phyloP scores from a whole-genome alignment of 2,329 filamentous ascomycete species.

The Pyrenochaeta sp. region DNA sequence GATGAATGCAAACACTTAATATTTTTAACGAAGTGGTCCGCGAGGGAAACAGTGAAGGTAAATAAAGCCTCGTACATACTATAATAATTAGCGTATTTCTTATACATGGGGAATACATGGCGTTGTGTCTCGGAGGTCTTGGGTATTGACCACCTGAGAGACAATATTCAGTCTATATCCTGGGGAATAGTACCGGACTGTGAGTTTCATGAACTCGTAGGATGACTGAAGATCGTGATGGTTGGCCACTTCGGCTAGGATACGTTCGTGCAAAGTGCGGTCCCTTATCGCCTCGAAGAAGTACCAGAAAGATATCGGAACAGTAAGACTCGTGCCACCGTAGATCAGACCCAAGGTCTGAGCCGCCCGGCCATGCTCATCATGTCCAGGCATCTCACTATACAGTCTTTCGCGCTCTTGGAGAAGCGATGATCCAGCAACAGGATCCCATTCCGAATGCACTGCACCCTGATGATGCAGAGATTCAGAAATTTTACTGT shows the following conservation, averaged over 20 bases:
- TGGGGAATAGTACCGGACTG: background rate
- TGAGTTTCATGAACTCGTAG: conserved; percentile 20
- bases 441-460: conserved; percentile 14
- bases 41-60: too few relatives aligned
- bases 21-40: too few relatives aligned
- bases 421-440: conserved; percentile 16
- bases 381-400: conserved; percentile 16
- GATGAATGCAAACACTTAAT: too few relatives aligned
- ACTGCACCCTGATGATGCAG: conserved; percentile 1
- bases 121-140: too few relatives aligned
- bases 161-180: too few relatives aligned
- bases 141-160: too few relatives aligned
- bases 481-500: conserved; percentile 7
- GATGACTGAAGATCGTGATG: background rate
- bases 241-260: background rate
- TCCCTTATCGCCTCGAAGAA: conserved; percentile 19
- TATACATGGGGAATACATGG: too few relatives aligned
- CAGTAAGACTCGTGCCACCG: conserved; percentile 18
- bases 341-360: conserved; percentile 26
- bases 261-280: background rate
- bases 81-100: too few relatives aligned
- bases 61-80: too few relatives aligned
- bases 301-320: conserved; percentile 27
- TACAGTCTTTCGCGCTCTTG: conserved; percentile 27
- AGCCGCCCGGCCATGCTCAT: conserved; percentile 14